A percentile compares a stretch with the other conserved stretches of the same genome.
Evolutionary conservation across 1,139 yeast species (phyloP).

Genomic region (Sugiyamaella paludigena): DNA sequence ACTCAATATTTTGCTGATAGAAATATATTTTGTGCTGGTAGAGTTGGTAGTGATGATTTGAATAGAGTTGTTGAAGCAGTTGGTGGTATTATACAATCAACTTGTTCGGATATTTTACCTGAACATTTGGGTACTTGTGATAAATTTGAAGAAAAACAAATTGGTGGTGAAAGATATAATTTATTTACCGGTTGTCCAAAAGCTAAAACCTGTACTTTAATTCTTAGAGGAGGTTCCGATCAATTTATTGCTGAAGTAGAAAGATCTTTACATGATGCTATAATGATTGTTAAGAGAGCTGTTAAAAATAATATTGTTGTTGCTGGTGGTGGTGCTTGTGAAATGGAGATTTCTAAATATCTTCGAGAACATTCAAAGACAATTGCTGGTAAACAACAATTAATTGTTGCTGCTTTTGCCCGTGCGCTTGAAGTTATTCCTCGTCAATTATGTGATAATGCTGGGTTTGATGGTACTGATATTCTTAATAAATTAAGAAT

Average conservation of each 20-base stretch:
- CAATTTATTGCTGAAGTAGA: constrained; percentile 99
- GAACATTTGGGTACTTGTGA: constrained; percentile 85
- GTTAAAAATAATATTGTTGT: constrained; percentile 82
- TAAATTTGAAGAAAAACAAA: constrained; percentile 84
- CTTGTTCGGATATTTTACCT: constrained; percentile 71
- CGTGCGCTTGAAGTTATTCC: constrained; percentile 95
- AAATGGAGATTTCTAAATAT: constrained; percentile 90
- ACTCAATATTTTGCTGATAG: constrained; percentile 98
- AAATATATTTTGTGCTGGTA: constrained; percentile 94
- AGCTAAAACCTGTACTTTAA: constrained; percentile 89
- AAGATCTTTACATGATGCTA: constrained; percentile 95
- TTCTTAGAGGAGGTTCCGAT: constrained; percentile 96
- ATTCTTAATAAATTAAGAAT: constrained; percentile 84
- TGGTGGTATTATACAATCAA: constrained; percentile 88
- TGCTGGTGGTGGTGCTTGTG: constrained; percentile 99
- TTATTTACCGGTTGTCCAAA: constrained; percentile 88
- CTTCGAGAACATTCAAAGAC: constrained; percentile 83
- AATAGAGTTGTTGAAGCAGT: constrained; percentile 91
- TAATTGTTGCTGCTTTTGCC: constrained; percentile 88
- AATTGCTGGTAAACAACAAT: constrained; percentile 93
- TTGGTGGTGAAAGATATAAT: constrained; percentile 94
- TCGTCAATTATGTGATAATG: constrained; percentile 95
- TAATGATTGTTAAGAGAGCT: constrained; percentile 96
- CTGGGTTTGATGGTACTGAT: constrained; percentile 96
- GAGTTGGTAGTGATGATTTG: constrained; percentile 87